These are phyloP conservation scores for Solanum chmielewskii DNA, from an alignment of 257 asterid genomes.

Conservation along the genomic window DNA sequence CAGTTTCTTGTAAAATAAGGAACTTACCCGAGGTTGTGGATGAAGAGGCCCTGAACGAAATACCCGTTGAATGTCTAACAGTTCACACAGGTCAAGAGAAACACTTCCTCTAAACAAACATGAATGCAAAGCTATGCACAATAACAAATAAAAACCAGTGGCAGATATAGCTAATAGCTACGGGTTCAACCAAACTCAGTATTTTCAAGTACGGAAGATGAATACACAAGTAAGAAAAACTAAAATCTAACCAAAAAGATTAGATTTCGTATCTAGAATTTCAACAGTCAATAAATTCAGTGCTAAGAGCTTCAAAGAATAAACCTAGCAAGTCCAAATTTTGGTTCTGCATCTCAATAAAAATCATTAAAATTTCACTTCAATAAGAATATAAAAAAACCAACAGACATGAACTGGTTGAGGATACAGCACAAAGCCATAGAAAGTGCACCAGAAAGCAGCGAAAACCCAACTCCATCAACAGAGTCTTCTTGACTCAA, in stretches of 20 bases:
- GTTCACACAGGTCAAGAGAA: constrained; percentile 26
- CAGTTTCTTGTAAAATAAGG: neutral
- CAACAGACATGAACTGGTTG: neutral
- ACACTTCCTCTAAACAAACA: constrained; percentile 11
- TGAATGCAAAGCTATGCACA: neutral
- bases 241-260: neutral
- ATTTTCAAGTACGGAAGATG: neutral
- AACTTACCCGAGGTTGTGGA: constrained; percentile 87
- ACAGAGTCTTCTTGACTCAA: constrained; percentile 45
- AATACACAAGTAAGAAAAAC: neutral
- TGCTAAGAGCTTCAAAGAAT: neutral
- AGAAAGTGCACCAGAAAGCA: constrained; percentile 87
- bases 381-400: neutral
- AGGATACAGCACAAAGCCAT: constrained; percentile 99
- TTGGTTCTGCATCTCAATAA: neutral
- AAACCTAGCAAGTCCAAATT: neutral
- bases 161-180: neutral
- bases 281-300: neutral
- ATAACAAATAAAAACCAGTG: neutral
- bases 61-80: constrained; percentile 69
- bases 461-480: constrained; percentile 56
- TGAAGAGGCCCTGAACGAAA: constrained; percentile 83
- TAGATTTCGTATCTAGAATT: neutral
- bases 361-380: neutral
- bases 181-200: neutral